Evolutionary conservation across 441 rosid genomes (phyloP), one percentile per base, ranked within the genome.

Genomic region (Mallotus japonicus): DNA sequence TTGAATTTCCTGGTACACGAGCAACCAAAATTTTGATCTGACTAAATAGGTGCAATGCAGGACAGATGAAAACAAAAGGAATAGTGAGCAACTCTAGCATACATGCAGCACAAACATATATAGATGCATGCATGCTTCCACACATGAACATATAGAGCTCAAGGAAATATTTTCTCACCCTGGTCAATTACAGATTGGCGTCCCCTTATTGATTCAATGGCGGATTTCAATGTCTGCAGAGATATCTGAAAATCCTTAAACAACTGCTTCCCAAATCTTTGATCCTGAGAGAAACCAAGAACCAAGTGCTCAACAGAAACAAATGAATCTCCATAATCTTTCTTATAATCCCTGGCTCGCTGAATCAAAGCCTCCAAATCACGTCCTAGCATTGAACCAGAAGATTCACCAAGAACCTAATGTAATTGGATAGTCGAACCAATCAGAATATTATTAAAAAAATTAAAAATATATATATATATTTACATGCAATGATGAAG

Each of bases 221-320:
- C 98, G 76, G 97, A 77, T 85, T 92, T 93, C 79, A 96, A 78
- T 53, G 80, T 76, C 78, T 75, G 87, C 22, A 80, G 80, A 28
- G 97, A 83, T 72, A 96, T 85, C 81, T 87, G 94, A 78, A 96
- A 96, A 76, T 96, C 98, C 82, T 16, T 89, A 69, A 88, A 96
- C 81, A 96, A 59, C 72, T 92, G 97, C 84, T 84, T 90, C 72
- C 99, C 99, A 82, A 92, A 96, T 54, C 99, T 88, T 75, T 84
- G 86, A 82, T 96, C 99, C 50, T 89, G 85, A 64, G 84, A 64
- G 65, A 89, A 93, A 34, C 77, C 97, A 77, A 96, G 97, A 85
- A 96, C 96, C 84, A 96, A 80, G 85, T 96, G 99, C 84, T 96
- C 99, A 65, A 93, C 97, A 22, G 99, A 93, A 67, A 93, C 87